These are phyloP conservation scores for Zygoascus sp. DNA, from an alignment of 1,139 yeast species.

Conservation along the genomic window DNA sequence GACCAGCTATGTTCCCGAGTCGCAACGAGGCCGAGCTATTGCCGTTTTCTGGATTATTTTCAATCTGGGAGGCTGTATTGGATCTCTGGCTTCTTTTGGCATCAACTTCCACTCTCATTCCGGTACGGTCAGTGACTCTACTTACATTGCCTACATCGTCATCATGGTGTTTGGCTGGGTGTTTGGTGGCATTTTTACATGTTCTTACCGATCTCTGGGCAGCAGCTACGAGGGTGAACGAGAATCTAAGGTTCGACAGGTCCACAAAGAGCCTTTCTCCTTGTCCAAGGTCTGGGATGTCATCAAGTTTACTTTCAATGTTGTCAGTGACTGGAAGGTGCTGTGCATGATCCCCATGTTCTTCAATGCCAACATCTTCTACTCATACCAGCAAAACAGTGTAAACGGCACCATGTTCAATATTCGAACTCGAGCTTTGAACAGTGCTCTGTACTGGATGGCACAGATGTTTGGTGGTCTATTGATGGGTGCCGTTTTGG, in stretches of 20 bases:
- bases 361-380: slow-evolving; percentile 57
- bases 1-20: slow-evolving; percentile 54
- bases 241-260: slow-evolving; percentile 12
- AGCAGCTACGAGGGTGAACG: slow-evolving; percentile 10
- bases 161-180: slow-evolving; percentile 25
- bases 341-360: slow-evolving; percentile 51
- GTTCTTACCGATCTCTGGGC: slow-evolving; percentile 16
- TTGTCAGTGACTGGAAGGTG: slow-evolving; percentile 19
- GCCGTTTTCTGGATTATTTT: slow-evolving; percentile 60
- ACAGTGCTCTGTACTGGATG: slow-evolving; percentile 54
- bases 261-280: slow-evolving; percentile 12
- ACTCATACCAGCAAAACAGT: slow-evolving; percentile 55
- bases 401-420: slow-evolving; percentile 51
- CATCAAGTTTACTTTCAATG: slow-evolving; percentile 12
- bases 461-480: slow-evolving; percentile 56
- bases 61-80: slow-evolving; percentile 54
- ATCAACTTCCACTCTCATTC: slow-evolving; percentile 16
- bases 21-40: slow-evolving; percentile 51
- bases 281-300: slow-evolving; percentile 10
- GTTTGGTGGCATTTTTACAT: slow-evolving; percentile 16
- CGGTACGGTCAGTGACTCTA: slow-evolving; percentile 23
- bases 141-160: slow-evolving; percentile 23
- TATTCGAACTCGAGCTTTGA: slow-evolving; percentile 53
- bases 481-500: slow-evolving; percentile 44
- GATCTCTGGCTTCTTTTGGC: slow-evolving; percentile 24